phyloP scores from a whole-genome alignment of 2,329 filamentous ascomycete genomes.

The Apiospora rasikravindrae region DNA sequence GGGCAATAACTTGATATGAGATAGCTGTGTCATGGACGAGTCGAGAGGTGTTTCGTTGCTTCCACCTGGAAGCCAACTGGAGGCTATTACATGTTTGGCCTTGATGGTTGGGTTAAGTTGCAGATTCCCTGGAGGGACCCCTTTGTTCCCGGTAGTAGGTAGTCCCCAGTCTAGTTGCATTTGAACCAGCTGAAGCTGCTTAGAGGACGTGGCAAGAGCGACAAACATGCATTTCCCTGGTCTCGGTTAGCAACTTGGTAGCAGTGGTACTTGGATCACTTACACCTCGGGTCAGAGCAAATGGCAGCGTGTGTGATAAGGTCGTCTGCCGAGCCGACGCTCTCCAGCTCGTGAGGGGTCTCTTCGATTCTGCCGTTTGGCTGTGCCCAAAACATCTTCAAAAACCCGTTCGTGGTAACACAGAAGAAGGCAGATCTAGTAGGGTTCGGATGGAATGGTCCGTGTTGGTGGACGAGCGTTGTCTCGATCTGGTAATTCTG shows the following conservation, averaged over 20 bases:
- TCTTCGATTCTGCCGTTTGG: slow-evolving; percentile 75
- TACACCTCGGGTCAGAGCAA: slow-evolving; percentile 72
- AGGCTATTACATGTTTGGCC: slow-evolving; percentile 61
- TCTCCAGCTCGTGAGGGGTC: slow-evolving; percentile 74
- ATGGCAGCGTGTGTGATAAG: slow-evolving; percentile 81
- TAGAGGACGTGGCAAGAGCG: slow-evolving; percentile 70
- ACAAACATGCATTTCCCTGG: slow-evolving; percentile 60
- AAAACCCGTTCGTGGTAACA: slow-evolving; percentile 73
- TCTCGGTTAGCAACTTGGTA: slow-evolving; percentile 22
- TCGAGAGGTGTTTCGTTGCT: slow-evolving; percentile 50
- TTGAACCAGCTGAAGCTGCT: slow-evolving; percentile 75
- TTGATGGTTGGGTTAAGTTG: slow-evolving; percentile 58
- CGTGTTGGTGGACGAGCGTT: slow-evolving; percentile 35
- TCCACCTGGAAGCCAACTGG: slow-evolving; percentile 61
- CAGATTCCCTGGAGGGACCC: slow-evolving; percentile 49
- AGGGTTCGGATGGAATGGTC: slow-evolving; percentile 74
- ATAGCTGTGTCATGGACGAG: slow-evolving; percentile 65
- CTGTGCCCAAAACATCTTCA: slow-evolving; percentile 81
- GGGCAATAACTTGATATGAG: slow-evolving; percentile 76
- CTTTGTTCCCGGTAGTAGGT: slow-evolving; percentile 60
- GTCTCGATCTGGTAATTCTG: slow-evolving; percentile 72
- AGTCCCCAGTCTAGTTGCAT: slow-evolving; percentile 77
- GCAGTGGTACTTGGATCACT: slow-evolving; percentile 29
- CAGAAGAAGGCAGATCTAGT: slow-evolving; percentile 77
- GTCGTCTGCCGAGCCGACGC: slow-evolving; percentile 72